Conservation (phyloP, 164 flowering plant species). For the Magnolia kwangsiensis region DNA sequence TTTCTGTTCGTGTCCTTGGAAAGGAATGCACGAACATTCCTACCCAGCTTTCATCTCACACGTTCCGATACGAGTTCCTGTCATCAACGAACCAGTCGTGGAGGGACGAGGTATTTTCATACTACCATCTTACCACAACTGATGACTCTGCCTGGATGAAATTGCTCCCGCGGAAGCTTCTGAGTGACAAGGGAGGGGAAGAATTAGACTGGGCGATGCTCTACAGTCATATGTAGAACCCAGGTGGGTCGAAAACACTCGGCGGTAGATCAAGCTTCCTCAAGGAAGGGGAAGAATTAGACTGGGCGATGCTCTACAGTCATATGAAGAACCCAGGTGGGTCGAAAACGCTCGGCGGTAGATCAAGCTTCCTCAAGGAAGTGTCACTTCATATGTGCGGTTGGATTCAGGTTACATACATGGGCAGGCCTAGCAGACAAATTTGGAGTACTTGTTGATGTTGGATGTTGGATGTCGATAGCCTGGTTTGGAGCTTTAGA, state of each 20-base stretch:
- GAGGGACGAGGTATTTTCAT: constrained; percentile 52
- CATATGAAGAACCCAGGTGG: constrained; percentile 41
- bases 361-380: constrained; percentile 48
- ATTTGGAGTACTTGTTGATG: constrained; percentile 80
- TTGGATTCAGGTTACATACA: constrained; percentile 50
- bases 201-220: constrained; percentile 54
- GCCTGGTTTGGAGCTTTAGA: constrained; percentile 82
- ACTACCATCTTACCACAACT: constrained; percentile 65
- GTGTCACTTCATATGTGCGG: constrained; percentile 72
- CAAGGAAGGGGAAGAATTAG: constrained; percentile 46
- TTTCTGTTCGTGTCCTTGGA: background rate
- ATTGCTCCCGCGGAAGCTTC: constrained; percentile 59
- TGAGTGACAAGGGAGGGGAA: constrained; percentile 32
- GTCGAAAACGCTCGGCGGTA: background rate
- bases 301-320: constrained; percentile 61
- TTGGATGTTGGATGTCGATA: constrained; percentile 77
- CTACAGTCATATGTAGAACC: constrained; percentile 53
- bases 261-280: constrained; percentile 31
- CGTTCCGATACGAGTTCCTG: constrained; percentile 47
- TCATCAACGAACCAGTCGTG: constrained; percentile 55
- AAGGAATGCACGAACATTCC: constrained; percentile 78
- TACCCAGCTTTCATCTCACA: constrained; percentile 54
- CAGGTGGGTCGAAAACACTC: constrained; percentile 5
- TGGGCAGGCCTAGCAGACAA: constrained; percentile 74
- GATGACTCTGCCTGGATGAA: constrained; percentile 67